Conservation (phyloP, 345 rosid genomes). For the Erucastrum elatum region DNA sequence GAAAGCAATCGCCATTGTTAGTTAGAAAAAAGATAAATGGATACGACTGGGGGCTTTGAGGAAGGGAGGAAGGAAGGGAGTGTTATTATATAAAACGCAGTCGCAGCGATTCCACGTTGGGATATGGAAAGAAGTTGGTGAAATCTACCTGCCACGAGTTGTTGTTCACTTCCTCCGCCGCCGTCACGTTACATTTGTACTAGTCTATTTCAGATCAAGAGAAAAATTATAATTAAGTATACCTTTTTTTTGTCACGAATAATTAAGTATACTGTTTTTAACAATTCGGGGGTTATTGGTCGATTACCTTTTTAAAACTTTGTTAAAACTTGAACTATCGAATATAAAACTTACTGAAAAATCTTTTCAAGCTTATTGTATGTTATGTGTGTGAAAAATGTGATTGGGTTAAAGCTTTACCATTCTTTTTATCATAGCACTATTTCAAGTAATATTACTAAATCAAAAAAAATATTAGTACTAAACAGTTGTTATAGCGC, state of each 20-base stretch:
- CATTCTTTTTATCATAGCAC: no score
- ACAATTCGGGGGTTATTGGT: neutral
- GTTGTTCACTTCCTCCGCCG: neutral
- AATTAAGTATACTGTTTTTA: neutral
- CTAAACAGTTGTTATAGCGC: no score
- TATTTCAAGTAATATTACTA: no score
- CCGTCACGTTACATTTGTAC: neutral
- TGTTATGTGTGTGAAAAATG: no score
- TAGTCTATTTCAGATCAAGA: neutral
- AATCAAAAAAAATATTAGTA: no score
- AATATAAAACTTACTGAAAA: no score
- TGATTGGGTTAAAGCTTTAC: no score
- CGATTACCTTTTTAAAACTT: neutral
- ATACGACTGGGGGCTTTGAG: neutral
- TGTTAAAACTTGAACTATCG: no score
- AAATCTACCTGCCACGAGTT: constrained; percentile 31
- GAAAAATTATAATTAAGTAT: neutral
- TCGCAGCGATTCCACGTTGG: constrained; percentile 26
- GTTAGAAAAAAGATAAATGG: neutral
- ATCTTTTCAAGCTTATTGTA: no score
- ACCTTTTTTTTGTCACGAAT: no score
- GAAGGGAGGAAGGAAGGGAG: constrained; percentile 7
- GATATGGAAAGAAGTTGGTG: constrained; percentile 29
- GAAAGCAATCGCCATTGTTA: constrained; percentile 36
- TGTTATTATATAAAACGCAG: neutral